Base-by-base conservation (phyloP, 345 rosid genomes). In the Eutrema japonicum region DNA sequence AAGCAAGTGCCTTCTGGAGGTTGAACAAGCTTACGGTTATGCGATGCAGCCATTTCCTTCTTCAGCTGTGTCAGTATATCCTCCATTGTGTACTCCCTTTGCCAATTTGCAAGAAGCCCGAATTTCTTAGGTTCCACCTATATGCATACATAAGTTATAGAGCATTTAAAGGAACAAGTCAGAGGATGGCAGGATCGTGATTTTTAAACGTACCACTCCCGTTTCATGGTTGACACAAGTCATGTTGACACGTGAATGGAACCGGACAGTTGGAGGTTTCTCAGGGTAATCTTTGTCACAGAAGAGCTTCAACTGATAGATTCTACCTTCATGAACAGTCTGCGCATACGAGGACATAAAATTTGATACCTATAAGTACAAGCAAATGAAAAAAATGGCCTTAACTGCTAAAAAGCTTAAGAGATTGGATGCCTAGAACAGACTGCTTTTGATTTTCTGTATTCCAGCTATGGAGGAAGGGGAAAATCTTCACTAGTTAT, bases 201-300 rank as follows among this genome's bases (percentile, higher is more conserved):
- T n/a, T 5, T 7, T 6, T 8, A 58, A 9, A 6, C 35, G 14
- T 92, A 93, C 98, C 97, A 85, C 92, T 81, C 98, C 97, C 35
- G 92, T 89, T 86, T 93, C 98, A 61, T 90, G 98, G 85, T 85
- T 89, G 72, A 93, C 96, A 68, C 96, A 90, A 60, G 89, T 86
- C 96, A 93, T 87, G 75, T 93, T 93, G 75, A 93, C 78, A 66
- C 97, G 91, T 53, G 98, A 90, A 80, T 93, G 97, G 74, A 91
- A 93, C 68, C 97, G 92, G 66, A 91, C 97, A 51, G 83, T 93
- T 13, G 98, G 98, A 55, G 98, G 97, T 85, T 86, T 93, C 85
- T 93, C 96, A 0, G 98, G 98, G 77, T 93, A 93, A 77, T 93
- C 98, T 83, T 93, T 91, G 79, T 91, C 97, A 8, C 98, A 93